Conservation (phyloP, 129 eudicot genomes). For the Cynara cardunculus region DNA sequence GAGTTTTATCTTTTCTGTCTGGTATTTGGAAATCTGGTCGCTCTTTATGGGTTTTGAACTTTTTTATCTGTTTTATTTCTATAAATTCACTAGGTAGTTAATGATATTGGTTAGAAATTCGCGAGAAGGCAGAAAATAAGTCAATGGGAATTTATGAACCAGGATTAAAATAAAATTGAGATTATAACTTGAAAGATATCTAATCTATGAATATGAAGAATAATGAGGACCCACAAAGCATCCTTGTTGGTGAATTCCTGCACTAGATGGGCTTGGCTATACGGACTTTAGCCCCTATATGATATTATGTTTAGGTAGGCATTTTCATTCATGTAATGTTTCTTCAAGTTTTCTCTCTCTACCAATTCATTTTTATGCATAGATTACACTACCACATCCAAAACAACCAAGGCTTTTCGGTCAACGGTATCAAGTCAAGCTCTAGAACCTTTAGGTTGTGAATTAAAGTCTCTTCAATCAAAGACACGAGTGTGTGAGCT, state of each 20-base stretch:
- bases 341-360: too few species aligned
- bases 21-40: too few species aligned
- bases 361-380: too few species aligned
- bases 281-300: too few species aligned
- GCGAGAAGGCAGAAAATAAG: not conserved
- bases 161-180: too few species aligned
- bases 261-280: too few species aligned
- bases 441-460: not conserved
- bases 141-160: not conserved
- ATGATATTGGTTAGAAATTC: not conserved
- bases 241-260: not conserved
- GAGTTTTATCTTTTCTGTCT: not conserved
- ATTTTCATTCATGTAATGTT: too few species aligned
- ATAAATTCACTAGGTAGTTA: not conserved
- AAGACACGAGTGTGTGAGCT: not conserved
- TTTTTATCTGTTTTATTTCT: not conserved
- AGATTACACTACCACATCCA: too few species aligned
- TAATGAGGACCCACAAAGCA: not conserved
- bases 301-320: too few species aligned
- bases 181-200: too few species aligned
- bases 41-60: not conserved
- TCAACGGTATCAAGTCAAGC: not conserved
- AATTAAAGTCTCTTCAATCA: not conserved
- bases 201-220: too few species aligned
- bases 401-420: too few species aligned